Evolutionary conservation across 2,329 filamentous ascomycete species (phyloP).

Genomic region (Nakataea oryzae): DNA sequence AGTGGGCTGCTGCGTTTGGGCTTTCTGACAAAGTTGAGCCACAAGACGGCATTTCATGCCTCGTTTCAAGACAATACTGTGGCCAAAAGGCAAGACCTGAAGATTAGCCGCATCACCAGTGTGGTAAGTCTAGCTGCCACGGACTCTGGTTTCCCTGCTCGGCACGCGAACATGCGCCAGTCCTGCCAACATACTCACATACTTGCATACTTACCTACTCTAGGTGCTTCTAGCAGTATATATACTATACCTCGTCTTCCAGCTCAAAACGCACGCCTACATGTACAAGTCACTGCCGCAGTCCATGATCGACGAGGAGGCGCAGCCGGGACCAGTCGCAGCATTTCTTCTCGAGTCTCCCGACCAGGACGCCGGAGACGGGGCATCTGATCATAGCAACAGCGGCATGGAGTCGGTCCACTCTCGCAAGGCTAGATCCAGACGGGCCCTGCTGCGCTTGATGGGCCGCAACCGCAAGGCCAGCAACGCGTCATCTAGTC

Average conservation of each 20-base stretch:
- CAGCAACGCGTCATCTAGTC: conserved; percentile 47
- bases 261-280: conserved; percentile 85
- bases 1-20: too few relatives aligned
- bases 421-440: conserved; percentile 54
- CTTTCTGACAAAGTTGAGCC: background rate
- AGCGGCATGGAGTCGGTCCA: conserved; percentile 39
- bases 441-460: conserved; percentile 66
- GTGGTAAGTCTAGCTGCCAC: conserved; percentile 49
- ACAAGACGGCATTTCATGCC: conserved; percentile 77
- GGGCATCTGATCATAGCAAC: background rate
- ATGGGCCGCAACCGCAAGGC: conserved; percentile 68
- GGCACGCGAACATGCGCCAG: background rate
- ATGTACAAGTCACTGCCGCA: conserved; percentile 90
- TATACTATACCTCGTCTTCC: conserved; percentile 74
- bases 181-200: conserved; percentile 2
- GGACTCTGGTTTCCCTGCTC: background rate
- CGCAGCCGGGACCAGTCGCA: conserved; percentile 72
- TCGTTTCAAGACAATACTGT: conserved; percentile 56
- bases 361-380: background rate
- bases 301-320: conserved; percentile 85
- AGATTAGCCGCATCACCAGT: conserved; percentile 83
- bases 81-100: conserved; percentile 63
- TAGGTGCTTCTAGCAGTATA: conserved; percentile 74
- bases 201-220: conserved; percentile 9
- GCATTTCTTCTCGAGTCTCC: conserved; percentile 66